phyloP scores from a whole-genome alignment of 2,329 filamentous ascomycete genomes.

The Pseudopithomyces maydicus region DNA sequence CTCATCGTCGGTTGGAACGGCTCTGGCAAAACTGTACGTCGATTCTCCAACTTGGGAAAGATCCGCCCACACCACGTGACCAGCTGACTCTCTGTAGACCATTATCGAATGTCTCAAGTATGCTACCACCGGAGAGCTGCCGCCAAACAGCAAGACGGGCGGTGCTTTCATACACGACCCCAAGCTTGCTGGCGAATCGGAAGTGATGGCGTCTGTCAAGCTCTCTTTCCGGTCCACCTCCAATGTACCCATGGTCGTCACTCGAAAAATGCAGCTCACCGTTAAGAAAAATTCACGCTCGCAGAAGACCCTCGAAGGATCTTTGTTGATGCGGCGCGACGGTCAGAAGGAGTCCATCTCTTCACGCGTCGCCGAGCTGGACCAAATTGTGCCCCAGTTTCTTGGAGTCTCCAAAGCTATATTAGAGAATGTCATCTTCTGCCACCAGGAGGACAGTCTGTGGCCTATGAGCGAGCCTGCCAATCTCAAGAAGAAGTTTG shows the following conservation, averaged over 20 bases:
- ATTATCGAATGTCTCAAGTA: constrained; percentile 99
- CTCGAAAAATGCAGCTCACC: constrained; percentile 81
- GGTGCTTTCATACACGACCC: constrained; percentile 97
- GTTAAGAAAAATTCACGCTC: constrained; percentile 79
- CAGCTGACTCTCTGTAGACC: constrained; percentile 57
- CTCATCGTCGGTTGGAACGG: constrained; percentile 97
- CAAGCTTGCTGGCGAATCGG: constrained; percentile 86
- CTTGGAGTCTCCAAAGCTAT: constrained; percentile 90
- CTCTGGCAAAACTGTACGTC: constrained; percentile 82
- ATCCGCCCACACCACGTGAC: constrained; percentile 1
- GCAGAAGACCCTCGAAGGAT: constrained; percentile 84
- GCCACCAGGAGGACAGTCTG: constrained; percentile 95
- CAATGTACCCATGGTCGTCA: constrained; percentile 79
- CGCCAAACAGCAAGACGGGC: constrained; percentile 83
- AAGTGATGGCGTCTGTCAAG: constrained; percentile 89
- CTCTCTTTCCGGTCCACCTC: constrained; percentile 82
- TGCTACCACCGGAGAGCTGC: constrained; percentile 91
- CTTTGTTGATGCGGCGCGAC: constrained; percentile 74
- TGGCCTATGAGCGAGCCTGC: constrained; percentile 94
- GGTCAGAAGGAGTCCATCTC: constrained; percentile 82
- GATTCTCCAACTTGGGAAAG: background rate
- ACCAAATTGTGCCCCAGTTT: constrained; percentile 81
- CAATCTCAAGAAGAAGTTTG: constrained; percentile 88
- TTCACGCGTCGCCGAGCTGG: constrained; percentile 78
- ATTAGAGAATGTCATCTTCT: constrained; percentile 95